Evolutionary conservation across 306 rosid genomes (phyloP).

Genomic region (Glycine latifolia): DNA sequence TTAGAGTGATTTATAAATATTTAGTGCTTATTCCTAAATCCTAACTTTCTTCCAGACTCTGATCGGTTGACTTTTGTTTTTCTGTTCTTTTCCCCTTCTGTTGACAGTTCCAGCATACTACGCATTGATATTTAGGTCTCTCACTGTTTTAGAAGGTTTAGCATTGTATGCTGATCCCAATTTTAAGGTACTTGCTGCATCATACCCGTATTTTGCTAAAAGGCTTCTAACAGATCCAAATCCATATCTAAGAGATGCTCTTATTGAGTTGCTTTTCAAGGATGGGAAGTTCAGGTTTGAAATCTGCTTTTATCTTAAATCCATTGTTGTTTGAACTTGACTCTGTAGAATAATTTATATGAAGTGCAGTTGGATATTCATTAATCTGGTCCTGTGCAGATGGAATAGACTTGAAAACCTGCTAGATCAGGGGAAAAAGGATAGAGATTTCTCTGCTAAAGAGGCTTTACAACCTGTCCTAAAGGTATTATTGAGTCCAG

Average conservation of each 20-base stretch:
- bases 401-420: constrained; percentile 95
- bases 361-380: constrained; percentile 47
- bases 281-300: constrained; percentile 89
- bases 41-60: constrained; percentile 45
- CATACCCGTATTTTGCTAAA: constrained; percentile 96
- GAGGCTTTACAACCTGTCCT: constrained; percentile 92
- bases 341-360: constrained; percentile 39
- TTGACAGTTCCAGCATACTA: constrained; percentile 92
- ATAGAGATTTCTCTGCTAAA: constrained; percentile 85
- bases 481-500: constrained; percentile 85
- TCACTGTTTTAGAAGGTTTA: constrained; percentile 92
- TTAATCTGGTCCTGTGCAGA: constrained; percentile 61
- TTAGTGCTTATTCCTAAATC: constrained; percentile 33
- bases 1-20: constrained; percentile 25
- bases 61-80: constrained; percentile 35
- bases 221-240: constrained; percentile 97
- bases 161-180: constrained; percentile 96
- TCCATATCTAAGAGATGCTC: constrained; percentile 97
- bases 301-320: constrained; percentile 37
- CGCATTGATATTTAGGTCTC: constrained; percentile 92
- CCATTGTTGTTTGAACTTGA: constrained; percentile 26
- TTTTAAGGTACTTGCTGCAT: constrained; percentile 97
- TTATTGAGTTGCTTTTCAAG: constrained; percentile 88
- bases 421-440: constrained; percentile 82
- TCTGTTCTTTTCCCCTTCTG: constrained; percentile 37